These are phyloP conservation scores for Eucalyptus sp. DNA, from an alignment of 345 rosid species.

Conservation along the genomic window DNA sequence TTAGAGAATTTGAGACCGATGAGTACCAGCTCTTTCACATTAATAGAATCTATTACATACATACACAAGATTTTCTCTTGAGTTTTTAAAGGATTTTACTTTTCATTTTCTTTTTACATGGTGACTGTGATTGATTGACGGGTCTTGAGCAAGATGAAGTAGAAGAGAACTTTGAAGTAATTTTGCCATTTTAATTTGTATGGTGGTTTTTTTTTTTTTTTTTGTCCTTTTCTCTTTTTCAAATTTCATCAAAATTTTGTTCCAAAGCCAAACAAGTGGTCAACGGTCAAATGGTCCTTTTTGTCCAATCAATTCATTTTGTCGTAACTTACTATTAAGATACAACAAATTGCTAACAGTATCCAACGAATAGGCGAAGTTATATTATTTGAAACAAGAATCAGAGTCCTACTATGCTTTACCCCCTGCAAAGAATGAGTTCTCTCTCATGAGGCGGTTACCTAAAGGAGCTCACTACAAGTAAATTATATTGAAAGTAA, in stretches of 20 bases:
- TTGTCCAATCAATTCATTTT: not conserved
- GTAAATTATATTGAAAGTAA: not conserved
- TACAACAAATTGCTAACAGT: not conserved
- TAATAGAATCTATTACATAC: not conserved
- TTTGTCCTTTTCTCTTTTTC: not conserved
- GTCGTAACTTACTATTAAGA: not conserved
- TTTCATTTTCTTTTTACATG: no score
- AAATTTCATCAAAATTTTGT: not conserved
- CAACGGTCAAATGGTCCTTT: not conserved
- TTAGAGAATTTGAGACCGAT: not conserved
- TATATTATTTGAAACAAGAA: not conserved
- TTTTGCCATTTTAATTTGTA: not conserved
- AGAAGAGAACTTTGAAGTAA: not conserved
- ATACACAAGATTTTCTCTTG: not conserved
- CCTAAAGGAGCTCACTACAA: no score
- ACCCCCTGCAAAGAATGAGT: no score
- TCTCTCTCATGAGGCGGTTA: no score
- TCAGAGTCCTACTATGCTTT: not conserved
- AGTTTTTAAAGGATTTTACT: not conserved
- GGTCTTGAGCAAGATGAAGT: not conserved
- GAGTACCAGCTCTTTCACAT: not conserved
- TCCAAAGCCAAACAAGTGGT: not conserved
- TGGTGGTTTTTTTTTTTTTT: no score
- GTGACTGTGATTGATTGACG: not conserved
- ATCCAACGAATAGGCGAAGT: not conserved